Conservation (phyloP, 2,329 filamentous ascomycete species). For the Fusarium sp. region DNA sequence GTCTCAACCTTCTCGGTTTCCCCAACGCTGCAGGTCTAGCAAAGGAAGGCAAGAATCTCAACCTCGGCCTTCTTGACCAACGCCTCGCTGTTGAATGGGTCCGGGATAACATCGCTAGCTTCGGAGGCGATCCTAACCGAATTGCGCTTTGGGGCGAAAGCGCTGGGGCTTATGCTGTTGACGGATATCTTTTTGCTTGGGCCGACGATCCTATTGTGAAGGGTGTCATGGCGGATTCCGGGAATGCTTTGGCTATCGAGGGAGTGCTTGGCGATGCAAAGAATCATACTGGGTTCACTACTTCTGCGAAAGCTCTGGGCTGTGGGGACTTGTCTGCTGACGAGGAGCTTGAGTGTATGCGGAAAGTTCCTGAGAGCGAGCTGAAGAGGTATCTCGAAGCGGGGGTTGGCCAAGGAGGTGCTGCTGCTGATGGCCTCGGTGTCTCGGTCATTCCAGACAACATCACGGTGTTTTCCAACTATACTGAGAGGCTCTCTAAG, state of each 20-base stretch:
- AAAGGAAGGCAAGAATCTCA: slow-evolving; percentile 13
- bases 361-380: background rate
- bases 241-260: slow-evolving; percentile 30
- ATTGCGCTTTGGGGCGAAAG: slow-evolving; percentile 38
- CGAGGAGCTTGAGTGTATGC: slow-evolving; percentile 30
- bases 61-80: slow-evolving; percentile 33
- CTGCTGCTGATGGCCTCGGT: slow-evolving; percentile 24
- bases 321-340: background rate
- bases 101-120: slow-evolving; percentile 27
- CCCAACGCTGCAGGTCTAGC: slow-evolving; percentile 20
- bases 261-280: background rate
- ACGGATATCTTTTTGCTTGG: slow-evolving; percentile 37
- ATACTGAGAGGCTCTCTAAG: slow-evolving; percentile 2
- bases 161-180: slow-evolving; percentile 25
- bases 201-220: slow-evolving; percentile 21
- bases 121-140: slow-evolving; percentile 31
- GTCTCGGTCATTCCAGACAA: slow-evolving; percentile 26
- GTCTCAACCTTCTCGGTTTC: slow-evolving; percentile 29
- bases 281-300: slow-evolving; percentile 26
- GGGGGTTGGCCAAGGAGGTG: slow-evolving; percentile 18
- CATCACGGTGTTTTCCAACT: slow-evolving; percentile 24
- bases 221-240: slow-evolving; percentile 32
- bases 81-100: slow-evolving; percentile 40
- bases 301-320: slow-evolving; percentile 3
- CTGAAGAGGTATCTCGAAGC: slow-evolving; percentile 32